Base-by-base conservation (phyloP, 176 grass and related monocot species). In the Oryza meyeriana region DNA sequence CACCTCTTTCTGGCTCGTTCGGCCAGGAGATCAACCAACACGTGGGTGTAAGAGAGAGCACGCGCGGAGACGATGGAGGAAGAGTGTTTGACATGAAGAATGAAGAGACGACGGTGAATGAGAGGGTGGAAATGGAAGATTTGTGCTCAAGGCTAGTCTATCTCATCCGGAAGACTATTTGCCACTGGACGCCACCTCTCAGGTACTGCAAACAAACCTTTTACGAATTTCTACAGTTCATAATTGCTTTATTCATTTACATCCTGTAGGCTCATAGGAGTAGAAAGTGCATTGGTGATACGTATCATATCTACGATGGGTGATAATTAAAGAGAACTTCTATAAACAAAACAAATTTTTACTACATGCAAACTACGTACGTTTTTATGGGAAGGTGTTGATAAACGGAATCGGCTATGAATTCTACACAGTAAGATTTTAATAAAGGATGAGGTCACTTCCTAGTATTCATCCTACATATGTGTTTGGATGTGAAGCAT, bases 131-230 rank as follows among this genome's bases (percentile, higher is more conserved):
- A 62, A 67, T 87, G 79, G 63, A 87, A 20, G 48, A 76, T 27
- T 20, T 87, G 36, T 80, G 59, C 48, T 76, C 80, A 39, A 80
- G 24, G 63, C 71, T 87, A 14, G 20, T 31, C 13, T 87, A 79
- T 35, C 62, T 87, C 58, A 11, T 86, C 84, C 84, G 2, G 68
- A 24, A 1, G 55, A 74, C 41, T 66, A 72, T 26, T 24, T 18
- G 26, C 16, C 36, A 14, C 42, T 24, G 55, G 55, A 58, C 22
- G 10, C n/a, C 61, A 40, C 55, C 13, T 39, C 71, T 16, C 61
- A 75, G 81, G 61, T 84, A 84, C 34, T 4, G 28, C 7, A 33
- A n/a, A 31, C 11, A 27, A 24, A 18, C 28, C 8, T 8, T 34
- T 27, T 14, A 31, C 1, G n/a, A 16, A 3, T 57, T 11, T 36